A percentile compares a stretch with the other conserved stretches of the same genome.
Evolutionary conservation across 176 grass and related monocot genomes (phyloP).

Genomic region (Musa troglodytarum): DNA sequence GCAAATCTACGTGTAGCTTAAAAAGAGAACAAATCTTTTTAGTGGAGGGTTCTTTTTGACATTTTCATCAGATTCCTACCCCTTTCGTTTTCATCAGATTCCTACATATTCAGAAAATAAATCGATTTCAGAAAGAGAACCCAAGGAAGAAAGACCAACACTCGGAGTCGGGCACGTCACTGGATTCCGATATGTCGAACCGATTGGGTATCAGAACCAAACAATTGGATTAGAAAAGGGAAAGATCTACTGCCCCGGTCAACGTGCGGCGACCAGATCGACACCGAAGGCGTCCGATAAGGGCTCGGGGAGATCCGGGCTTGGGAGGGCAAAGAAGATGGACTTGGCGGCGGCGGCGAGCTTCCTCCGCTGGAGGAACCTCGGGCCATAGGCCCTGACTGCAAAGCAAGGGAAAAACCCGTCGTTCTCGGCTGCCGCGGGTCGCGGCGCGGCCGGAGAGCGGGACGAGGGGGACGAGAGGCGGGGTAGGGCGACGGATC

Average conservation of each 20-base stretch:
- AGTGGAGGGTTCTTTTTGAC: no score
- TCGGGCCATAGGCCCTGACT: conserved; percentile 20
- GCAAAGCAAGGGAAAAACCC: conserved; percentile 28
- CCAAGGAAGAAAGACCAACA: background rate
- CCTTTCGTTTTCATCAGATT: no score
- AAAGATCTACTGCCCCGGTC: background rate
- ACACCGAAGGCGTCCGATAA: conserved; percentile 1
- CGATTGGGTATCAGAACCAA: background rate
- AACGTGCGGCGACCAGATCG: conserved; percentile 3
- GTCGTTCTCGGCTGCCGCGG: background rate
- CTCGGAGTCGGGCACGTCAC: no score
- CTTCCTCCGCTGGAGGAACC: conserved; percentile 56
- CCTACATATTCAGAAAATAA: no score
- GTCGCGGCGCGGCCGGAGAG: background rate
- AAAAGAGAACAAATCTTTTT: no score
- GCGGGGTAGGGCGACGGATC: background rate
- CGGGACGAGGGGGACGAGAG: conserved; percentile 21
- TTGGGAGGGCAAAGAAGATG: conserved; percentile 35
- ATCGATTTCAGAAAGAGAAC: no score
- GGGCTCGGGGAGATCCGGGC: background rate
- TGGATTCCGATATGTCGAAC: background rate
- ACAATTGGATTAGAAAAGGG: background rate
- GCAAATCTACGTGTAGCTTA: no score
- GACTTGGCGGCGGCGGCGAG: conserved; percentile 34
- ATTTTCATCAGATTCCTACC: no score